Percentiles rank a stretch among this genome's conserved stretches.
phyloP scores from a whole-genome alignment of 768 basidiomycete species.

The Phaffia tasmanica region DNA sequence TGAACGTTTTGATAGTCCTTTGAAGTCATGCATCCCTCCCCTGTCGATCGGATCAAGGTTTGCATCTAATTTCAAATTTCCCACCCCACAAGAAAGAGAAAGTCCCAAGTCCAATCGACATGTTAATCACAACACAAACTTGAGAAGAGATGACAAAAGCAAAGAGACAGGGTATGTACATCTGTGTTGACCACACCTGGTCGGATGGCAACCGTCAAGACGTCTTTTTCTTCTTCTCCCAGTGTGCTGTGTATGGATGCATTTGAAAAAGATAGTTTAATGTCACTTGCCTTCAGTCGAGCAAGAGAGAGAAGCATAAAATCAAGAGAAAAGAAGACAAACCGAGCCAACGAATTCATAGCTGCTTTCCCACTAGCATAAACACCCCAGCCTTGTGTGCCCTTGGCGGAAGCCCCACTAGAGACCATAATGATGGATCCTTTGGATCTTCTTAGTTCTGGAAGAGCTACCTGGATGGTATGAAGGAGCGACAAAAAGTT shows the following conservation, averaged over 20 bases:
- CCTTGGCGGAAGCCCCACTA: constrained; percentile 12
- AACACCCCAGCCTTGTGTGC: constrained; percentile 15
- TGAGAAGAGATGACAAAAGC: constrained; percentile 1
- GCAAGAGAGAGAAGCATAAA: no score
- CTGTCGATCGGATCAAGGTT: constrained; percentile 20
- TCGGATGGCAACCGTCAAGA: constrained; percentile 19
- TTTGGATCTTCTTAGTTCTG: constrained; percentile 11
- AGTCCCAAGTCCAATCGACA: background rate
- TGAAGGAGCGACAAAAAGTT: constrained; percentile 24
- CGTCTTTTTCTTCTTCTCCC: constrained; percentile 15
- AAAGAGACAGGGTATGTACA: background rate
- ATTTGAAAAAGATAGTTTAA: no score
- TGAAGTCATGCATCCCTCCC: constrained; percentile 20
- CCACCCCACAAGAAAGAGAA: background rate
- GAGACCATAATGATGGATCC: constrained; percentile 21
- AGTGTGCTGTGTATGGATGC: constrained; percentile 6
- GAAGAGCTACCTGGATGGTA: constrained; percentile 23
- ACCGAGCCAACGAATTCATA: constrained; percentile 22
- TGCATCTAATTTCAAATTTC: constrained; percentile 24
- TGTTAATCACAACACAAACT: background rate
- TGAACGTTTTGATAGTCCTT: constrained; percentile 25
- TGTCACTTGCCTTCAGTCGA: no score
- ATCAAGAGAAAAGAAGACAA: background rate
- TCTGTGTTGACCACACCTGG: constrained; percentile 23
- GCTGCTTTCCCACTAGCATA: constrained; percentile 18